Conservation (phyloP, 441 rosid genomes). For the Brassica hybrid region DNA sequence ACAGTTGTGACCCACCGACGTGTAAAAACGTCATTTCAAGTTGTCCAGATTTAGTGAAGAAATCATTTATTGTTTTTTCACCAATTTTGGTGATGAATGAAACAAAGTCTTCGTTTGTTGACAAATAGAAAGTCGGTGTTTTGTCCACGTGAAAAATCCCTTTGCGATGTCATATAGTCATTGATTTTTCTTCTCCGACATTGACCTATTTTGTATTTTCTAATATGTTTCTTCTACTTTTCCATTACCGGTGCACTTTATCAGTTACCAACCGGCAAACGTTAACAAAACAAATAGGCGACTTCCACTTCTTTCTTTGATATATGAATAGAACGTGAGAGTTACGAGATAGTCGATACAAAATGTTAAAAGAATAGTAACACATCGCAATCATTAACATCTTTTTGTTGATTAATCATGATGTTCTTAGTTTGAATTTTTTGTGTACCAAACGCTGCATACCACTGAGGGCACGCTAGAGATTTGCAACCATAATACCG, state of each 20-base stretch:
- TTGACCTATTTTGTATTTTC: conserved; percentile 26
- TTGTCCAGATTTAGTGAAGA: background rate
- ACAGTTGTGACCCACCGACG: background rate
- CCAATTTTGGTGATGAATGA: background rate
- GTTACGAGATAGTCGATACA: too few species aligned
- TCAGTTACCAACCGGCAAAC: conserved; percentile 16
- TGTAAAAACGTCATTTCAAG: conserved; percentile 17
- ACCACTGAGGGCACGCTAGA: background rate
- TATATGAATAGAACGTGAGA: too few species aligned
- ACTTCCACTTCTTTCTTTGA: too few species aligned
- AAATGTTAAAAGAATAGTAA: conserved; percentile 16
- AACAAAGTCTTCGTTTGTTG: conserved; percentile 4
- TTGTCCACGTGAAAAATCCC: conserved; percentile 22
- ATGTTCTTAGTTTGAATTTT: conserved; percentile 18
- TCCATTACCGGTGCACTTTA: background rate
- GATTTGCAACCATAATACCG: background rate
- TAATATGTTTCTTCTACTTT: background rate
- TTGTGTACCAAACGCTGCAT: background rate
- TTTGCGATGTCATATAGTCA: too few species aligned
- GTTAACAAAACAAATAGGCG: background rate
- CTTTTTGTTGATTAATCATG: conserved; percentile 12
- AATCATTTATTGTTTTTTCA: background rate
- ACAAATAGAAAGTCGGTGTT: conserved; percentile 16
- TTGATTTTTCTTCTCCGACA: too few species aligned
- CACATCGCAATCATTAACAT: conserved; percentile 15